Base-by-base conservation (phyloP, 768 basidiomycete genomes). In the Termitomyces sp. region DNA sequence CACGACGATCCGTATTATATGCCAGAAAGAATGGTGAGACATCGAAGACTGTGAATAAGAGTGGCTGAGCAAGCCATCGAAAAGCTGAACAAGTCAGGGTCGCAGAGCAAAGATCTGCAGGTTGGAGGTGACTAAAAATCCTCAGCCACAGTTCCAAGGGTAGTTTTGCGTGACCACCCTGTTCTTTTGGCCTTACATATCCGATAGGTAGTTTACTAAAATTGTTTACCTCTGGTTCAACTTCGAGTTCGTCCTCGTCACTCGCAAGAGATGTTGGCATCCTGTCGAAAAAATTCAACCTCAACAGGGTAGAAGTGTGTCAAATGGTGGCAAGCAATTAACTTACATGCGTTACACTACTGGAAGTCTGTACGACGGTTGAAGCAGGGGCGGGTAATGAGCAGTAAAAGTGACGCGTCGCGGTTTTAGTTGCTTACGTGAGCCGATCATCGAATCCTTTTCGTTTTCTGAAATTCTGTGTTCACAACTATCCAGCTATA, bases 1-100 rank as follows among this genome's bases (percentile, higher is more conserved):
- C 67, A 8, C 60, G 69, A 30, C 55, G 63, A 37, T 67, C 64
- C 43, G 54, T 60, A 52, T 66, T 67, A 49, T 64, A 71, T 19
- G 69, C 67, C 23, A 66, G 70, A 52, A 70, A 72, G 63, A 70
- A 74, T 21, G 72, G 74, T 14, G 67, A 71, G 12, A 72, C 63
- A 28, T 72, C 71, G 57, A 73, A 62, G 3, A 69, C 63, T 19
- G 65, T 61, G 64, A 74, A 76, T 7, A 76, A 64, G 10, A 72
- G 57, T 16, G 74, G 74, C 54, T 75, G 74, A 8, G 73, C 69
- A 40, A 76, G 62, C 32, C 59, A 65, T 8, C 67, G 65, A 50
- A 76, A 76, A 5, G 59, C 55, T 11, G 65, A 66, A 50, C 68
- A 74, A 27, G 67, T 64, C 52, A 70, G 65, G 5, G 72, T 67